These are phyloP conservation scores for Phytophthora citricola DNA, from an alignment of 352 stramenopile genomes.

Conservation along the genomic window DNA sequence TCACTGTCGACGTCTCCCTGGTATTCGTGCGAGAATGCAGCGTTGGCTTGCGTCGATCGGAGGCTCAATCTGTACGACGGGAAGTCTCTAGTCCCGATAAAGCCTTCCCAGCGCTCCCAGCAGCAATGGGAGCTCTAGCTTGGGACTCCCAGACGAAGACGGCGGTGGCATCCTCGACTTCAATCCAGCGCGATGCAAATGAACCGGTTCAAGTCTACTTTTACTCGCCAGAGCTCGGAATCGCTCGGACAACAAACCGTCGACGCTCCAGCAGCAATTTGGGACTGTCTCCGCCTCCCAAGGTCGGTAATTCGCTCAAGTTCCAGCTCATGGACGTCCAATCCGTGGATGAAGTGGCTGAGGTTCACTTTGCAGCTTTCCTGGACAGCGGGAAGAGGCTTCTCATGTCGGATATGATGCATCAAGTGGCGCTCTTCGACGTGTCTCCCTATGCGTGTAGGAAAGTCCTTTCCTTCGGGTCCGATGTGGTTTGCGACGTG, in stretches of 20 bases:
- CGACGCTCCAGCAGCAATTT: slow-evolving; percentile 18
- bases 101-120: slow-evolving; percentile 23
- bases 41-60: slow-evolving; percentile 21
- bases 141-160: slow-evolving; percentile 22
- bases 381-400: slow-evolving; percentile 30
- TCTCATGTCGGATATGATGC: slow-evolving; percentile 42
- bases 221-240: slow-evolving; percentile 33
- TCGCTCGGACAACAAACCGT: slow-evolving; percentile 12
- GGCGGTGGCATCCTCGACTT: slow-evolving; percentile 14
- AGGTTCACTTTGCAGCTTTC: slow-evolving; percentile 37
- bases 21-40: slow-evolving; percentile 19
- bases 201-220: slow-evolving; percentile 25
- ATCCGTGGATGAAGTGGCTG: slow-evolving; percentile 11
- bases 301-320: slow-evolving; percentile 24
- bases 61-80: slow-evolving; percentile 33
- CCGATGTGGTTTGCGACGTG: slow-evolving; percentile 36
- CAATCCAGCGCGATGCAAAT: slow-evolving; percentile 7
- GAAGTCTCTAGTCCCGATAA: slow-evolving; percentile 26
- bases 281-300: slow-evolving; percentile 20
- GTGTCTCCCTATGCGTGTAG: slow-evolving; percentile 8
- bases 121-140: slow-evolving; percentile 14
- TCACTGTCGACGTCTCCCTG: slow-evolving; percentile 34
- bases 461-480: slow-evolving; percentile 12
- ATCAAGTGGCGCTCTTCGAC: slow-evolving; percentile 28
- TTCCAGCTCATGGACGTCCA: slow-evolving; percentile 37